A percentile compares a stretch with the other conserved stretches of the same genome.
Conservation (phyloP, 495 filamentous ascomycete species). For the Copromyces sp. region DNA sequence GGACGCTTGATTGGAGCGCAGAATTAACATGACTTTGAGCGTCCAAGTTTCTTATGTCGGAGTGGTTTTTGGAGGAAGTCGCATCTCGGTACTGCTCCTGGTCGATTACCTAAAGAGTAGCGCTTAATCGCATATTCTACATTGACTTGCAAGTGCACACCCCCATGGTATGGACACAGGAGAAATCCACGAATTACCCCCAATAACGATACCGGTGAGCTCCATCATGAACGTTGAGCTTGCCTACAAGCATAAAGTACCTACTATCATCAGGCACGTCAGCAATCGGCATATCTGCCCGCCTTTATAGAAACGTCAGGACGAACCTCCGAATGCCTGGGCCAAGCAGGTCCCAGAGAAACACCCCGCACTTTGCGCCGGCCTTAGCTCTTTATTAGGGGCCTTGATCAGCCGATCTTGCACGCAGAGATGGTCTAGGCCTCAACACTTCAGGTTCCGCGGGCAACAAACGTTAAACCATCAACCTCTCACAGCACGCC, state of each 20-base stretch:
- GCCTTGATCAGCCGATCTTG: background rate
- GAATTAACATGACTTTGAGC: background rate
- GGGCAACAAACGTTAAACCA: background rate
- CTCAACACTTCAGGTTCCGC: background rate
- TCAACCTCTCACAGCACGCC: background rate
- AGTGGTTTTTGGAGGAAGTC: background rate
- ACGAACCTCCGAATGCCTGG: background rate
- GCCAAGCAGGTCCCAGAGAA: background rate
- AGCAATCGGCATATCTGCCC: background rate
- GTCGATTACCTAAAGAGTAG: background rate
- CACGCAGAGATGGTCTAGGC: background rate
- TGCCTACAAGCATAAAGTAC: background rate
- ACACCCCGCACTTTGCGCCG: background rate
- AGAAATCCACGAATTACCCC: background rate
- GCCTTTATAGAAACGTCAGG: background rate
- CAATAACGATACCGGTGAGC: background rate
- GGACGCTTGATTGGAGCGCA: background rate
- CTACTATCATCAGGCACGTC: background rate
- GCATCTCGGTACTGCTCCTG: background rate
- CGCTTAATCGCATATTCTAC: background rate
- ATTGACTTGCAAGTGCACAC: background rate
- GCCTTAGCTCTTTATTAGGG: slow-evolving; percentile 39
- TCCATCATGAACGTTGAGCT: background rate
- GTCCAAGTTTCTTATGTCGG: background rate
- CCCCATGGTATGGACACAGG: background rate